A percentile compares a stretch with the other conserved stretches of the same genome.
These are phyloP conservation scores for Oryza officinalis DNA, from an alignment of 176 grass and related monocot genomes.

Conservation along the genomic window DNA sequence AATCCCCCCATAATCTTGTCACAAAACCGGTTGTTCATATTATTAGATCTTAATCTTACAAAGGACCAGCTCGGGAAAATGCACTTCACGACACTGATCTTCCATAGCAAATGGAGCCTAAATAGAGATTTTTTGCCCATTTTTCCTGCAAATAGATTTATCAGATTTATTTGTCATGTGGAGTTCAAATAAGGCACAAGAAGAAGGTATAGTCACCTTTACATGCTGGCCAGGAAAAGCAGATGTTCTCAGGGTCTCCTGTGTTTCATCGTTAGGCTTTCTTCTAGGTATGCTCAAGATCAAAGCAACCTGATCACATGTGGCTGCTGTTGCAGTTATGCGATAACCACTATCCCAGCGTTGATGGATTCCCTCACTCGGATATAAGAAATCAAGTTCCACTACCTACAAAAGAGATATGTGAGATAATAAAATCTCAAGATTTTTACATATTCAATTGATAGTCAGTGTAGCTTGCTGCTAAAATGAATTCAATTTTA, in stretches of 20 bases:
- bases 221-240: constrained; percentile 97
- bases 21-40: constrained; percentile 34
- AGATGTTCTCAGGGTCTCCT: constrained; percentile 92
- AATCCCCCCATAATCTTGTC: constrained; percentile 31
- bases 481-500: constrained; percentile 12
- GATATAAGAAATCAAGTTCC: constrained; percentile 97
- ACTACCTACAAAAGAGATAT: constrained; percentile 61
- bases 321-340: constrained; percentile 91
- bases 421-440: background rate
- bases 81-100: constrained; percentile 79
- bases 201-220: constrained; percentile 56
- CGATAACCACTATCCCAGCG: constrained; percentile 92
- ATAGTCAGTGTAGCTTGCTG: background rate
- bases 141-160: constrained; percentile 78
- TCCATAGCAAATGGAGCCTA: constrained; percentile 91
- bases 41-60: constrained; percentile 18
- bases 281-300: constrained; percentile 80
- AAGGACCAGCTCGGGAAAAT: constrained; percentile 25
- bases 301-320: constrained; percentile 84
- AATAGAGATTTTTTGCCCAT: constrained; percentile 90
- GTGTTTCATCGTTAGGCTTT: constrained; percentile 91
- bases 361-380: constrained; percentile 91
- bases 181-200: constrained; percentile 3
- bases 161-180: constrained; percentile 3
- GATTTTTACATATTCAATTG: background rate